Evolutionary conservation across 192 early-diverging fungal species (phyloP).

Genomic region (Linnemannia hyalina): DNA sequence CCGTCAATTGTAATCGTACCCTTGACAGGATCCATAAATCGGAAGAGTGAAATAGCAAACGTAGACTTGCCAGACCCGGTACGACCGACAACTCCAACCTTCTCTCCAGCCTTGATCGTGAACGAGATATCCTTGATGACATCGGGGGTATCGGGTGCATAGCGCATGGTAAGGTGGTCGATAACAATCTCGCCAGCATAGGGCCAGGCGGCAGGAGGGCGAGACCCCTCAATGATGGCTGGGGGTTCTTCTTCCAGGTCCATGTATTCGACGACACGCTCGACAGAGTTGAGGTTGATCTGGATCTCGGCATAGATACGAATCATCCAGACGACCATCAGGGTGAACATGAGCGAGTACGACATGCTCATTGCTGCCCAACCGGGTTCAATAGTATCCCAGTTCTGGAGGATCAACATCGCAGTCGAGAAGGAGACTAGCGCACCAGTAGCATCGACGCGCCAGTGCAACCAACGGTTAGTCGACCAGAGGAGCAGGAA

Average conservation of each 20-base stretch:
- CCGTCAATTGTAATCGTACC: conserved; percentile 68
- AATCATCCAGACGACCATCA: conserved; percentile 84
- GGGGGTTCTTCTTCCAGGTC: conserved; percentile 83
- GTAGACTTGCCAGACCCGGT: conserved; percentile 77
- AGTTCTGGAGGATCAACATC: conserved; percentile 67
- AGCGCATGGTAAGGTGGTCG: conserved; percentile 76
- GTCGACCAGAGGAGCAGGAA: conserved; percentile 88
- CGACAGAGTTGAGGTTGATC: conserved; percentile 89
- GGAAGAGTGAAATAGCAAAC: conserved; percentile 68
- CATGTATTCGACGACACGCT: conserved; percentile 89
- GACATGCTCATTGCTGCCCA: conserved; percentile 88
- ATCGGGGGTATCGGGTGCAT: conserved; percentile 73
- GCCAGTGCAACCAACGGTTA: conserved; percentile 90
- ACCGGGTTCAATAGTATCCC: conserved; percentile 79
- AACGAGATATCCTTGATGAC: conserved; percentile 81
- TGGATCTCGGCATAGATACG: conserved; percentile 86
- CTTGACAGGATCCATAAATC: conserved; percentile 64
- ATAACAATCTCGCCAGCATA: conserved; percentile 76
- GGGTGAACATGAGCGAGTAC: conserved; percentile 89
- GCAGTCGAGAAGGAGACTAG: conserved; percentile 80
- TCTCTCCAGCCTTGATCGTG: conserved; percentile 65
- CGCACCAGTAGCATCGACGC: conserved; percentile 84
- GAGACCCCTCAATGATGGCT: conserved; percentile 60
- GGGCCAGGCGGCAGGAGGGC: conserved; percentile 72
- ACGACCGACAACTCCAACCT: conserved; percentile 75